Evolutionary conservation across 345 rosid species (phyloP), one percentile per base, ranked within the genome.

Genomic region (Microthlaspi erraticum): DNA sequence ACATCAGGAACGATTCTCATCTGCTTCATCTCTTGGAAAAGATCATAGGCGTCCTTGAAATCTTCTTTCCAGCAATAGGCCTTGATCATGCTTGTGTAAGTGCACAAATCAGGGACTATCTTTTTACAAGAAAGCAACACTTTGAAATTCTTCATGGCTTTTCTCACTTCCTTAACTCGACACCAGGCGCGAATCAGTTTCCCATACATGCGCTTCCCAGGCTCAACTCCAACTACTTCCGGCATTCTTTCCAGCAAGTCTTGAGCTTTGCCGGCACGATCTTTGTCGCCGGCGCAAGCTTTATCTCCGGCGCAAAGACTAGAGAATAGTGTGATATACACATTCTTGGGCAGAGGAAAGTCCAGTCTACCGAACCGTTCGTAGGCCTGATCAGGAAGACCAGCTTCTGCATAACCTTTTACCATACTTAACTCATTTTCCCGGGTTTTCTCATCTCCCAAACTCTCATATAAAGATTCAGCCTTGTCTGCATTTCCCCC

Each of bases 401-500:
- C 61, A 38, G 86, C 84, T 77, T 79, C 77, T 52, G 84, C 75
- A 50, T 82, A 90, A 53, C 91, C 89, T 66, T 71, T 80, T 8
- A 92, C 52, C 72, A 90, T 51, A 75, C 85, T 81, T 60, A 64
- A 75, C 71, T 72, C 77, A 58, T 72, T 80, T 62, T 82, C 82
- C 38, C 5, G 1, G 62, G 74, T 66, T 66, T 78, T 74, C 17
- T 73, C 77, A 13, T 76, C 78, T 32, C 64, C 59, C 68, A 88
- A 65, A 26, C 75, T 76, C 63, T 13, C 38, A 54, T 88, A 34
- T 58, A 90, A 87, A 10, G 63, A 75, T 76, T 84, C 86, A 36
- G 97, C 93, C 53, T 82, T 79, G 58, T 78, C 66, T 70, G 84
- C 70, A 60, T 84, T 85, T 17, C 92, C 90, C 32, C 82, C 84